Evolutionary conservation across 805 yeast species (phyloP).

Genomic region (Nakazawaea ishiwadae): DNA sequence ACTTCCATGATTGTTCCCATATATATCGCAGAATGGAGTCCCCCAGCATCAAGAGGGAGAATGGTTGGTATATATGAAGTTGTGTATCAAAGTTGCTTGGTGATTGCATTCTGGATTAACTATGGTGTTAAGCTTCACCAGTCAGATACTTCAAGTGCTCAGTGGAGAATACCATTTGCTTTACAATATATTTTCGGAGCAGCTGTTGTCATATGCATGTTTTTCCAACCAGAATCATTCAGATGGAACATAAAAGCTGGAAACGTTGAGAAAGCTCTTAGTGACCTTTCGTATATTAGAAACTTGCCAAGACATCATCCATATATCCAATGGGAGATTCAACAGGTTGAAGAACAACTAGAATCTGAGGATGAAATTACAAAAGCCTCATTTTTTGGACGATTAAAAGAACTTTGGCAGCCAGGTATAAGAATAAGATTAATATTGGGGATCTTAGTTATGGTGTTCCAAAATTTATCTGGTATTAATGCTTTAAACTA

Average conservation of each 20-base stretch:
- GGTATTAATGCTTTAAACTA: constrained; percentile 49
- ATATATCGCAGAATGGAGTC: constrained; percentile 39
- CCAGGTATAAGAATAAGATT: constrained; percentile 32
- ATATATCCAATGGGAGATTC: constrained; percentile 36
- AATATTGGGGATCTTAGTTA: constrained; percentile 25
- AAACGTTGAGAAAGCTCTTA: constrained; percentile 28
- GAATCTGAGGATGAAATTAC: constrained; percentile 19
- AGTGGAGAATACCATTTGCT: constrained; percentile 45
- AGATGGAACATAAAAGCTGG: constrained; percentile 36
- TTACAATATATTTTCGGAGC: constrained; percentile 32
- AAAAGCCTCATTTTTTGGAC: constrained; percentile 17
- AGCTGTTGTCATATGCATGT: constrained; percentile 32
- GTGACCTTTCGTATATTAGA: constrained; percentile 33
- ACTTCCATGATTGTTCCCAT: constrained; percentile 46
- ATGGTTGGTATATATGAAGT: constrained; percentile 43
- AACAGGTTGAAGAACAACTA: constrained; percentile 23
- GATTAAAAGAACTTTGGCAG: constrained; percentile 7
- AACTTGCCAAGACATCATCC: constrained; percentile 31
- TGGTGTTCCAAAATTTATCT: constrained; percentile 39
- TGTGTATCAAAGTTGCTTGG: constrained; percentile 43
- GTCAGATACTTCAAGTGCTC: constrained; percentile 25
- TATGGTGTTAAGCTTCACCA: constrained; percentile 35
- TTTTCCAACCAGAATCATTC: constrained; percentile 41
- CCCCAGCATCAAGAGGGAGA: constrained; percentile 40
- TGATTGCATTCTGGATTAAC: constrained; percentile 46